A percentile compares a stretch with the other conserved stretches of the same genome.
phyloP scores from a whole-genome alignment of 257 asterid genomes.

The Ocimum tenuiflorum region DNA sequence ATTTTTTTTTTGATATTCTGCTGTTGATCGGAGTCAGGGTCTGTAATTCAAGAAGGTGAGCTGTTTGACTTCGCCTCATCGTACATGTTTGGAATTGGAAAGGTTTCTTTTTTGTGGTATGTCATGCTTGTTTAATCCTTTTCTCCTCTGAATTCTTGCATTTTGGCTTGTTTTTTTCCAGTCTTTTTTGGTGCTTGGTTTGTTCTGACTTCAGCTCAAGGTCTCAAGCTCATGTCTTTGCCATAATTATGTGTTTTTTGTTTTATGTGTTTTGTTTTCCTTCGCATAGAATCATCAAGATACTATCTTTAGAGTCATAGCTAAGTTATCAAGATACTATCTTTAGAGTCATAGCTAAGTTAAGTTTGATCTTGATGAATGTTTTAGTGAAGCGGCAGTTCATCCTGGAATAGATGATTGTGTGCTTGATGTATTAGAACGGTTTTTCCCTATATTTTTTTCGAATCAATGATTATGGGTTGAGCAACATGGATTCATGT shows the following conservation, averaged over 20 bases:
- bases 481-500: background rate
- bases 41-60: conserved; percentile 13
- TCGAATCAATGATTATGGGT: background rate
- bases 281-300: background rate
- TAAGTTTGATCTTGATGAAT: conserved; percentile 16
- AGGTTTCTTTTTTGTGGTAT: background rate
- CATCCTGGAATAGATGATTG: background rate
- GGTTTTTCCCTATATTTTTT: background rate
- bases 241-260: background rate
- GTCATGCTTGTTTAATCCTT: background rate
- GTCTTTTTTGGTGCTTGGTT: background rate
- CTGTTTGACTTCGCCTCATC: conserved; percentile 12
- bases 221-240: conserved; percentile 15
- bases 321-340: background rate
- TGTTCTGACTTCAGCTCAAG: conserved; percentile 1
- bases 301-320: background rate
- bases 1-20: background rate
- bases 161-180: background rate
- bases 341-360: background rate
- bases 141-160: conserved; percentile 4
- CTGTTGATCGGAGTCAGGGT: conserved; percentile 20
- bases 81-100: background rate
- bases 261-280: background rate
- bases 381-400: conserved; percentile 3
- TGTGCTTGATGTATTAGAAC: background rate